phyloP scores from a whole-genome alignment of 768 basidiomycete genomes.

The Boletus subcaerulescens region DNA sequence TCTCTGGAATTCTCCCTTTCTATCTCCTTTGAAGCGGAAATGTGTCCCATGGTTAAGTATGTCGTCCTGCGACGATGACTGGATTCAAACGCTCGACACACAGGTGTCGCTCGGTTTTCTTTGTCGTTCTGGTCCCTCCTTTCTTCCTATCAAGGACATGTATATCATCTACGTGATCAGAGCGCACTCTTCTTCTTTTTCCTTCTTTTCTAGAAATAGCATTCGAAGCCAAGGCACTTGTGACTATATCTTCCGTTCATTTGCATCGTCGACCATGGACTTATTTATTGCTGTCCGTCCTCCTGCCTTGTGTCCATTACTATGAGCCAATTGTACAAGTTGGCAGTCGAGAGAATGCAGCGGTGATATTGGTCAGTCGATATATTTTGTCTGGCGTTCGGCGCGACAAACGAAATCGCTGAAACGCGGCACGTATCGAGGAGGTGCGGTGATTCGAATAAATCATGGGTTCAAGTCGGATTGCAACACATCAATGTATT shows the following conservation, averaged over 20 bases:
- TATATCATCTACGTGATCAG: constrained; percentile 4
- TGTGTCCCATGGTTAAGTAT: neutral
- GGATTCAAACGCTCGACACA: neutral
- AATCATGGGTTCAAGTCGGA: too few relatives aligned
- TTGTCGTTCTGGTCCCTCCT: neutral
- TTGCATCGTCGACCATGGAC: constrained; percentile 16
- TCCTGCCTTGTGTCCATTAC: neutral
- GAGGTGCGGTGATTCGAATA: too few relatives aligned
- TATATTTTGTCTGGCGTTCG: too few relatives aligned
- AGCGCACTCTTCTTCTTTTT: neutral
- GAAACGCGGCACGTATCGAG: too few relatives aligned
- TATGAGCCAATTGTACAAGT: neutral
- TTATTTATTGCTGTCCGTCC: constrained; percentile 7
- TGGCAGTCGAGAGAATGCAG: neutral
- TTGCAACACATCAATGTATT: too few relatives aligned
- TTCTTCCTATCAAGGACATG: neutral
- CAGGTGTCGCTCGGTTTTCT: neutral
- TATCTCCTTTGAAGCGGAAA: neutral
- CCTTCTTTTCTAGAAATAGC: neutral
- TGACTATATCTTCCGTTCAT: neutral
- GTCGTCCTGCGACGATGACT: neutral
- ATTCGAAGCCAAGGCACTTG: neutral
- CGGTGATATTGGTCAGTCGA: too few relatives aligned
- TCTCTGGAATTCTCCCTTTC: neutral
- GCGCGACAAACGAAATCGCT: too few relatives aligned